Percentiles rank a stretch among this genome's conserved stretches.
Conservation (phyloP, 2,329 filamentous ascomycete genomes). For the Xylaria sp. region DNA sequence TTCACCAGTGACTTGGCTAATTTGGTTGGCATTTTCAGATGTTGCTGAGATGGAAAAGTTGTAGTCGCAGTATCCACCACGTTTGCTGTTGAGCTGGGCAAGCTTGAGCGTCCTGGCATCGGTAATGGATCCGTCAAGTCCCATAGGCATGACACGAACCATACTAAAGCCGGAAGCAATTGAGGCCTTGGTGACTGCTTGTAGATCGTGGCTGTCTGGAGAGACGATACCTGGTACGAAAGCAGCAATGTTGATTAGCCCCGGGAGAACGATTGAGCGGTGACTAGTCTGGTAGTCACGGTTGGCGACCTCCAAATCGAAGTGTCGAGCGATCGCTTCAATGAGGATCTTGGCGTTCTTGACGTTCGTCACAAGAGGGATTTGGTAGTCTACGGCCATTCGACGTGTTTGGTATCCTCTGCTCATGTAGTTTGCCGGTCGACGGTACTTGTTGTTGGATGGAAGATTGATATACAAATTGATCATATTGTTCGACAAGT, state of each 20-base stretch:
- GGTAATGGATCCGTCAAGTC: slow-evolving; percentile 73
- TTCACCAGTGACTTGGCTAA: slow-evolving; percentile 72
- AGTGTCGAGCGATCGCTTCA: slow-evolving; percentile 90
- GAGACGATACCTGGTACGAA: slow-evolving; percentile 77
- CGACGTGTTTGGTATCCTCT: slow-evolving; percentile 95
- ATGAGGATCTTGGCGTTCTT: slow-evolving; percentile 98
- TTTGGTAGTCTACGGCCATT: slow-evolving; percentile 98
- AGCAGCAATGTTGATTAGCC: slow-evolving; percentile 78
- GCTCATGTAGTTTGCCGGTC: slow-evolving; percentile 97
- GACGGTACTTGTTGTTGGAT: slow-evolving; percentile 96
- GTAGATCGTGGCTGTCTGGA: slow-evolving; percentile 69
- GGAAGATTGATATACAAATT: slow-evolving; percentile 99
- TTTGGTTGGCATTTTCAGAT: slow-evolving; percentile 74
- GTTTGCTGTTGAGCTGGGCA: slow-evolving; percentile 73
- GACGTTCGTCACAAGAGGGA: slow-evolving; percentile 95
- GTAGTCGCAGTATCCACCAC: slow-evolving; percentile 74
- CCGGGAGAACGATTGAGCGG: slow-evolving; percentile 73
- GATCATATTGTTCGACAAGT: slow-evolving; percentile 96
- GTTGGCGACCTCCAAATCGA: slow-evolving; percentile 79
- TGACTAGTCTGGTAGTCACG: slow-evolving; percentile 94
- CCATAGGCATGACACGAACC: slow-evolving; percentile 79
- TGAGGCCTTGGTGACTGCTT: slow-evolving; percentile 73
- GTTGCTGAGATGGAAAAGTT: slow-evolving; percentile 81
- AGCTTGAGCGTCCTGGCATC: slow-evolving; percentile 73
- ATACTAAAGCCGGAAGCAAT: slow-evolving; percentile 79